Percentiles rank a stretch among this genome's conserved stretches.
These are phyloP conservation scores for Ganoderma lucidum DNA, from an alignment of 1,284 basidiomycete genomes.

Conservation along the genomic window DNA sequence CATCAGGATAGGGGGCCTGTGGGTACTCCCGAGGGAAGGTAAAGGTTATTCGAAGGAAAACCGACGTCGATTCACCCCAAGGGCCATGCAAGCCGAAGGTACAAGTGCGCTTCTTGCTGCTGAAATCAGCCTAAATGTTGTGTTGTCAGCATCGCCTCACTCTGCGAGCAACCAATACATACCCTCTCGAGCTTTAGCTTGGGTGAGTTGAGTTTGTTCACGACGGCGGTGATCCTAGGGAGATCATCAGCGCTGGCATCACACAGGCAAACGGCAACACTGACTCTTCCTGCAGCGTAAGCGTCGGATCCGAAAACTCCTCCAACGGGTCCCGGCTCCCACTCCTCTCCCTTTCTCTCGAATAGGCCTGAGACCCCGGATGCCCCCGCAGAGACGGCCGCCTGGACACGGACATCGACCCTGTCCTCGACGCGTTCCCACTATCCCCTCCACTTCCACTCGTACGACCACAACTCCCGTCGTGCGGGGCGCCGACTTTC, in stretches of 20 bases:
- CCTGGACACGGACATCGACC: conserved; percentile 39
- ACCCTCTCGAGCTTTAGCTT: conserved; percentile 91
- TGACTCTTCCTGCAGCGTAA: conserved; percentile 83
- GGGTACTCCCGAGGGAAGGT: conserved; percentile 90
- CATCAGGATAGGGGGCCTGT: conserved; percentile 61
- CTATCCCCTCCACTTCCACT: conserved; percentile 58
- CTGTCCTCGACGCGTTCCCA: conserved; percentile 44
- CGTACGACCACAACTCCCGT: conserved; percentile 54
- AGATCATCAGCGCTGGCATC: conserved; percentile 6
- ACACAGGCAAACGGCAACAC: conserved; percentile 37
- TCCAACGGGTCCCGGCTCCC: conserved; percentile 50
- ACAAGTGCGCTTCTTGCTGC: conserved; percentile 76
- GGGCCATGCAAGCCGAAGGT: conserved; percentile 90
- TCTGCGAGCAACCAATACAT: conserved; percentile 18
- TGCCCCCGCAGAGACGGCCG: conserved; percentile 33
- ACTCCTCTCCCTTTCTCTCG: conserved; percentile 43
- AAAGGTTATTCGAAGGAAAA: conserved; percentile 91
- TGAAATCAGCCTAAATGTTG: conserved; percentile 75
- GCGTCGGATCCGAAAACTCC: conserved; percentile 56
- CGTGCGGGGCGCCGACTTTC: conserved; percentile 59
- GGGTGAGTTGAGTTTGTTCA: conserved; percentile 71
- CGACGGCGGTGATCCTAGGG: conserved; percentile 77
- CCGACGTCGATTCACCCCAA: conserved; percentile 84
- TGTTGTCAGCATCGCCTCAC: conserved; percentile 9
- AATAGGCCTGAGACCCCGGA: conserved; percentile 25